Conservation (phyloP, 352 stramenopile genomes). For the Pythium inflatum region DNA sequence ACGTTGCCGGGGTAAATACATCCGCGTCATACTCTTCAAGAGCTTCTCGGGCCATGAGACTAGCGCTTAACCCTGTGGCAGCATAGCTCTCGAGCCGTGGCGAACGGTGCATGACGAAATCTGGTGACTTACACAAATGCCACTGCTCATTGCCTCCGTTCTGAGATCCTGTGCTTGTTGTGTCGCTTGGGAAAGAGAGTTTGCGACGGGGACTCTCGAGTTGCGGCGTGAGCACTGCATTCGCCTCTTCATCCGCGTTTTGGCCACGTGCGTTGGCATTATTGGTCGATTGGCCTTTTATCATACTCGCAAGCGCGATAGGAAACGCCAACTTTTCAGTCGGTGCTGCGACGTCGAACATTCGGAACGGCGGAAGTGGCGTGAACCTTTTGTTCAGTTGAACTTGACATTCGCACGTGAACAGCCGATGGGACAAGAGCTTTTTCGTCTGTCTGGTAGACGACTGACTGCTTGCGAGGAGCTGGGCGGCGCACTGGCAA, state of each 20-base stretch:
- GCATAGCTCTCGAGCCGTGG: slow-evolving; percentile 31
- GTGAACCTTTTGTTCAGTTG: slow-evolving; percentile 51
- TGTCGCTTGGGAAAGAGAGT: slow-evolving; percentile 33
- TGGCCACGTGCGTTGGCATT: background rate
- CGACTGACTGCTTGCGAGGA: background rate
- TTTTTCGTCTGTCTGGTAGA: slow-evolving; percentile 19
- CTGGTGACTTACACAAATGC: slow-evolving; percentile 53
- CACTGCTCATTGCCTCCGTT: slow-evolving; percentile 37
- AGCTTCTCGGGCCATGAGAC: slow-evolving; percentile 44
- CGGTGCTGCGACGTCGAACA: slow-evolving; percentile 71
- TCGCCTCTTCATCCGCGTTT: background rate
- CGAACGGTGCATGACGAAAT: slow-evolving; percentile 41
- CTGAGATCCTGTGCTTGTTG: slow-evolving; percentile 19
- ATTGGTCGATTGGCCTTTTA: slow-evolving; percentile 14
- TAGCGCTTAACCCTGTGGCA: slow-evolving; percentile 39
- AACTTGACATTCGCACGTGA: slow-evolving; percentile 56
- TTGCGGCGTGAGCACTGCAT: background rate
- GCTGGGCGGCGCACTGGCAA: slow-evolving; percentile 44
- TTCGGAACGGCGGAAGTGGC: slow-evolving; percentile 68
- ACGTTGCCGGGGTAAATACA: slow-evolving; percentile 47
- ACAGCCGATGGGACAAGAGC: slow-evolving; percentile 35
- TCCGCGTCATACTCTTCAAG: slow-evolving; percentile 69
- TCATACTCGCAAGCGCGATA: slow-evolving; percentile 55
- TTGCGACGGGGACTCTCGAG: slow-evolving; percentile 9
- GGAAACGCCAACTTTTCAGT: slow-evolving; percentile 57